Percentiles rank a stretch among this genome's conserved stretches.
Conservation (phyloP, 306 rosid species). For the Acmispon strigosus region DNA sequence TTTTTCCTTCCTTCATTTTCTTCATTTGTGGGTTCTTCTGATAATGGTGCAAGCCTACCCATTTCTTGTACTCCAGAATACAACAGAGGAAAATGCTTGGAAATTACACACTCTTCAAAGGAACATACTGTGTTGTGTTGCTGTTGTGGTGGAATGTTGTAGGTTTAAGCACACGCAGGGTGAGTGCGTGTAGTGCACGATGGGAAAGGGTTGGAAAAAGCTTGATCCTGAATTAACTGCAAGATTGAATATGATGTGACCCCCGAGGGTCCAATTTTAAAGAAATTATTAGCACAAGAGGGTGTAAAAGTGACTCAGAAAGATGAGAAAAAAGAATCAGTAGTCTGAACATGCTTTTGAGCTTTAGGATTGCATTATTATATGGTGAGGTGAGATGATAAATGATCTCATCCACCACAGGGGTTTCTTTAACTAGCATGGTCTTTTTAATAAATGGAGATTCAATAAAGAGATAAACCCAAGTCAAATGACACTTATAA, state of each 20-base stretch:
- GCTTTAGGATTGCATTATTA: constrained; percentile 11
- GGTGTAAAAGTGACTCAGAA: background rate
- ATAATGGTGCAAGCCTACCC: constrained; percentile 73
- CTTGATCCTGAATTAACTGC: constrained; percentile 8
- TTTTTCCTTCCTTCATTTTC: constrained; percentile 41
- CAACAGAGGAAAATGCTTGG: constrained; percentile 2
- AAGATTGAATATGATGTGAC: constrained; percentile 21
- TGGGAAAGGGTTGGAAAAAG: background rate
- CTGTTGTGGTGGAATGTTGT: background rate
- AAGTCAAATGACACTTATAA: no score
- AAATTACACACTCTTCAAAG: constrained; percentile 18
- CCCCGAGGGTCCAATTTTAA: background rate
- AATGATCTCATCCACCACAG: constrained; percentile 1
- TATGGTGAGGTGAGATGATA: background rate
- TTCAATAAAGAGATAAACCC: no score
- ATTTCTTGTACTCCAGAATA: constrained; percentile 25
- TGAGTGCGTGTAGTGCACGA: constrained; percentile 25
- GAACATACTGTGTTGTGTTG: background rate
- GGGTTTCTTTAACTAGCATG: background rate
- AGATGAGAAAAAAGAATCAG: background rate
- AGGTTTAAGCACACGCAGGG: constrained; percentile 26
- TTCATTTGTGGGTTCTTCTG: constrained; percentile 82
- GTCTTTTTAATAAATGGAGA: no score
- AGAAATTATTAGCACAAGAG: background rate
- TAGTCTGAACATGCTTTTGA: background rate